Conservation (phyloP, 2,329 filamentous ascomycete species). For the Trichophyton schoenleinii region DNA sequence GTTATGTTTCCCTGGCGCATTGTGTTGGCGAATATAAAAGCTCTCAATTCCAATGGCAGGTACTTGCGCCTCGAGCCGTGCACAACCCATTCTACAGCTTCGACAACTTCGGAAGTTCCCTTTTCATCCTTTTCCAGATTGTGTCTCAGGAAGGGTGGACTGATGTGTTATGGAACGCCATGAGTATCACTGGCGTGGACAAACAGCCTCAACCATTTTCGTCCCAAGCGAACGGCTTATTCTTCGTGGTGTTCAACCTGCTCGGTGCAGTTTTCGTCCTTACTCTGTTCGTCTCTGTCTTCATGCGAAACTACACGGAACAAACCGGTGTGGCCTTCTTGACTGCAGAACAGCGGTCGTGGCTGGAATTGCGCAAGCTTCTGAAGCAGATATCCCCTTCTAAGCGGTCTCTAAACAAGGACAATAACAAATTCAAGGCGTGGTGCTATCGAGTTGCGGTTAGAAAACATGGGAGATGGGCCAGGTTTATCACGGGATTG, state of each 20-base stretch:
- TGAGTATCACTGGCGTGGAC: conserved; percentile 66
- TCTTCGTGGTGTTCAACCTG: conserved; percentile 94
- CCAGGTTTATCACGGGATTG: conserved; percentile 63
- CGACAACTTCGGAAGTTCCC: conserved; percentile 81
- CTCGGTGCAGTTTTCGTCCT: conserved; percentile 91
- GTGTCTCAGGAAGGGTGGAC: conserved; percentile 97
- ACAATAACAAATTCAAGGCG: conserved; percentile 65
- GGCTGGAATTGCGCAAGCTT: conserved; percentile 87
- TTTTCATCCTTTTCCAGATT: conserved; percentile 97
- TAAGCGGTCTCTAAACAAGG: conserved; percentile 72
- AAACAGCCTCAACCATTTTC: conserved; percentile 58
- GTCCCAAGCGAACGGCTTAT: conserved; percentile 74
- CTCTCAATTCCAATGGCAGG: conserved; percentile 68
- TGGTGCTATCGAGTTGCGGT: conserved; percentile 94
- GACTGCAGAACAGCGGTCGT: conserved; percentile 89
- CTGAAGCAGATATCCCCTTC: conserved; percentile 88
- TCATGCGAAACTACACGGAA: conserved; percentile 99
- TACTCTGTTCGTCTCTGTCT: conserved; percentile 95
- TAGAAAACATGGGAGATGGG: conserved; percentile 88
- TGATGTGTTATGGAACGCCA: conserved; percentile 75
- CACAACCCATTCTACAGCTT: conserved; percentile 80
- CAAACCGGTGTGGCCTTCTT: conserved; percentile 94
- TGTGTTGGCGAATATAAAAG: conserved; percentile 77
- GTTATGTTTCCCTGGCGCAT: conserved; percentile 49
- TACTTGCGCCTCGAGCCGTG: conserved; percentile 70